Percentiles rank a stretch among this genome's conserved stretches.
Conservation (phyloP, 2,329 filamentous ascomycete species). For the Coniochaeta sp. region DNA sequence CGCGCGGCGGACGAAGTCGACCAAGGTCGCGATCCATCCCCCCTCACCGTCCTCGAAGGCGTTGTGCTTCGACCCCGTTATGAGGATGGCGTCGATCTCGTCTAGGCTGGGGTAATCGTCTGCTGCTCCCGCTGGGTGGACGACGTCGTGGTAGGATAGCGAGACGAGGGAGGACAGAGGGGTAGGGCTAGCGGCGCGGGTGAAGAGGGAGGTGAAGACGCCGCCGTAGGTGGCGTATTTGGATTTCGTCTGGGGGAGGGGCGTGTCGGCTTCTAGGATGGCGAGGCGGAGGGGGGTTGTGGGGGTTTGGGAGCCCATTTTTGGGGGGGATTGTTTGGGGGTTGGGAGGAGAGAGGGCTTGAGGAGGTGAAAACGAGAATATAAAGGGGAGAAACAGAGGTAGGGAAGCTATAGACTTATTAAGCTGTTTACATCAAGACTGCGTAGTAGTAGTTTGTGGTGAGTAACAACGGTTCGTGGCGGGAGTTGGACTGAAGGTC, state of each 20-base stretch:
- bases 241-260: slow-evolving; percentile 54
- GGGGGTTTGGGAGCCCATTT: slow-evolving; percentile 17
- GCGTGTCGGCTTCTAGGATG: slow-evolving; percentile 81
- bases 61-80: slow-evolving; percentile 70
- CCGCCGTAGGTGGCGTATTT: slow-evolving; percentile 68
- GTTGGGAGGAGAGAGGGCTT: background rate
- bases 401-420: no score
- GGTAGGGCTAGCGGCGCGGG: slow-evolving; percentile 39
- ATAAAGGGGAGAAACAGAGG: background rate
- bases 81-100: slow-evolving; percentile 72
- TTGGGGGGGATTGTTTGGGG: background rate
- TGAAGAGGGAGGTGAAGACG: slow-evolving; percentile 57
- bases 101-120: slow-evolving; percentile 61
- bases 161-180: slow-evolving; percentile 40
- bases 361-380: background rate
- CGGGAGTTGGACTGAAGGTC: no score
- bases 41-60: slow-evolving; percentile 60
- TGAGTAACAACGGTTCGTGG: no score
- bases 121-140: slow-evolving; percentile 46
- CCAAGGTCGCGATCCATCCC: slow-evolving; percentile 68
- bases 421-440: no score
- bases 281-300: slow-evolving; percentile 64
- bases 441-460: no score
- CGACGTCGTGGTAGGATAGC: slow-evolving; percentile 64
- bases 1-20: slow-evolving; percentile 54